phyloP scores from a whole-genome alignment of 805 yeast genomes.

The Saturnispora hagleri region DNA sequence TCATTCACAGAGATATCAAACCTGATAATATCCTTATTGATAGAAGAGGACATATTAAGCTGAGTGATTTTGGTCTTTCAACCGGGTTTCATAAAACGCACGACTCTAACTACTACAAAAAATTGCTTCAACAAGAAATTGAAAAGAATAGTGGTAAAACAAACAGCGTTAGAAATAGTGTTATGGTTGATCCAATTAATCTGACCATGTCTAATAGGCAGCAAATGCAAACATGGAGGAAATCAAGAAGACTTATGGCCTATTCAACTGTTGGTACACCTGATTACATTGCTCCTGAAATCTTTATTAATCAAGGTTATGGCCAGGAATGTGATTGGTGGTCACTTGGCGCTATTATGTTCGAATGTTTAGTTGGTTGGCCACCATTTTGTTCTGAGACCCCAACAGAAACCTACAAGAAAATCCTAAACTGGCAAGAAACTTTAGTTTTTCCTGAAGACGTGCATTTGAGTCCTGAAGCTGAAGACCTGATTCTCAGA shows the following conservation, averaged over 20 bases:
- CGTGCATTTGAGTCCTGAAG: conserved; percentile 78
- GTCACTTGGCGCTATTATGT: conserved; percentile 95
- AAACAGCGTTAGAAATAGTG: conserved; percentile 50
- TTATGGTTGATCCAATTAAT: conserved; percentile 90
- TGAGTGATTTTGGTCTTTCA: conserved; percentile 70
- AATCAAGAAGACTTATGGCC: conserved; percentile 85
- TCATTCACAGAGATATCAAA: conserved; percentile 94
- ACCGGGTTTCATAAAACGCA: conserved; percentile 93
- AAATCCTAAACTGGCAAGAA: conserved; percentile 87
- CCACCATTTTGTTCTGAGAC: conserved; percentile 95
- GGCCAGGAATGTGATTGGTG: conserved; percentile 99
- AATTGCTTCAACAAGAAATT: conserved; percentile 59
- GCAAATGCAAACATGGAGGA: conserved; percentile 94
- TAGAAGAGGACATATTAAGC: conserved; percentile 53
- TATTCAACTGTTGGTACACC: conserved; percentile 96
- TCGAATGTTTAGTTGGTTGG: conserved; percentile 93
- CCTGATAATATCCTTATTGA: conserved; percentile 83
- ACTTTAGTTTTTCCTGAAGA: conserved; percentile 85
- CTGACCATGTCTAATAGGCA: conserved; percentile 91
- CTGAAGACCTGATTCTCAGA: conserved; percentile 75
- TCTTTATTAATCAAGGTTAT: conserved; percentile 85
- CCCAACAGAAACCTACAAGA: conserved; percentile 87
- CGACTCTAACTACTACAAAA: conserved; percentile 78
- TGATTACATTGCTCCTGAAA: conserved; percentile 93
- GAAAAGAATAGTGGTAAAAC: background rate